Base-by-base conservation (phyloP, 2,329 filamentous ascomycete species). In the Aureobasidium sp. region DNA sequence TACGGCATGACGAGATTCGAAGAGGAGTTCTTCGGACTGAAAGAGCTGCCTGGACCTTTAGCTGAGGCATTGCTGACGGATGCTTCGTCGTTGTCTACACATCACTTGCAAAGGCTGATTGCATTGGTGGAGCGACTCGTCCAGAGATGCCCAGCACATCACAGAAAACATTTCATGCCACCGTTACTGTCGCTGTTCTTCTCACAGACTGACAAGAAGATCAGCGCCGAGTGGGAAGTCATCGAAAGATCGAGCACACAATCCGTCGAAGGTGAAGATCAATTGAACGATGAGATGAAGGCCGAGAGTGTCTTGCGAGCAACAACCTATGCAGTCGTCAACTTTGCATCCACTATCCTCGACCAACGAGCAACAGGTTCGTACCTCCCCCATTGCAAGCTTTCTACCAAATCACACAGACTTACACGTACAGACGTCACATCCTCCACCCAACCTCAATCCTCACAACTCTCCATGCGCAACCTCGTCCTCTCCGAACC, bases 231-330 rank as follows among this genome's bases (percentile, higher is more conserved):
- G 72, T 99, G 94, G 94, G 84, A 87, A 64, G 84, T 85, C 66
- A 85, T 97, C 68, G 80, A 72, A 68, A 76, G 69, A 70, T 78
- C 70, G 77, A 82, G 65, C 78, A 84, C 88, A 67, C 78, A 77
- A 22, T 82, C 83, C 45, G 82, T 87, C 1, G 87, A 87, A 3
- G 87, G 87, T 22, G 90, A 92, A 61, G 89, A 90, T 64, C 76
- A 79, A 61, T 78, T 99, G 59, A 90, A 89, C 1, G 91, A 97
- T 67, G 94, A 99, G 77, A 99, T 99, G 94, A 96, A 97, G 75
- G 87, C 90, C 7, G 94, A 99, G 74, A 97, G 93, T 70, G 95
- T 99, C 34, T 78, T 99, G 49, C 86, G 94, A 22, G 91, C 97
- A 72, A 82, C 97, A 55, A 97, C 93, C 0, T 94, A 95, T 74